Percentiles rank a stretch among this genome's conserved stretches.
Evolutionary conservation across 768 basidiomycete genomes (phyloP).

Genomic region (Rossbeevera mucosa): DNA sequence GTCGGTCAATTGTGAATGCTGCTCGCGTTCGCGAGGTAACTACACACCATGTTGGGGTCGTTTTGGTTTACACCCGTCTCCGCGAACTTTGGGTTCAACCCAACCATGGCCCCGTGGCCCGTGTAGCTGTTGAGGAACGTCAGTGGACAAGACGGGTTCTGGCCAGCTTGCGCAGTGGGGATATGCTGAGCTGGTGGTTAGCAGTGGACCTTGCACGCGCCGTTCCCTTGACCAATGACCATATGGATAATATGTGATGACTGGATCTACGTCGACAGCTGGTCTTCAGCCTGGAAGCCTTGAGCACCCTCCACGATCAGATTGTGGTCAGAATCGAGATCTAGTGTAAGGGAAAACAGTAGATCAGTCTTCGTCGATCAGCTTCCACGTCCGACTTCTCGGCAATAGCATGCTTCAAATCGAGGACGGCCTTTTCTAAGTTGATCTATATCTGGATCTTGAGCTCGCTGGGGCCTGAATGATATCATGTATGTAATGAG

Average conservation of each 20-base stretch:
- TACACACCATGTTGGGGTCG: conserved; percentile 87
- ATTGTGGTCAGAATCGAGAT: not conserved
- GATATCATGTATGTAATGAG: no score
- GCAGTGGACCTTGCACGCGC: conserved; percentile 42
- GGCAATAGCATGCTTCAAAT: conserved; percentile 89
- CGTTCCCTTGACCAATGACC: conserved; percentile 94
- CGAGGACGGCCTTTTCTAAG: conserved; percentile 78
- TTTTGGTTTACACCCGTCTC: conserved; percentile 87
- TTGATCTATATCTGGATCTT: conserved; percentile 85
- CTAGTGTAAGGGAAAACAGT: conserved; percentile 41
- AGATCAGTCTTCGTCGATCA: conserved; percentile 87
- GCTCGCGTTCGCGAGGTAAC: conserved; percentile 2
- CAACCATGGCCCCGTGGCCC: conserved; percentile 77
- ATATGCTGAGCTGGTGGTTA: conserved; percentile 39
- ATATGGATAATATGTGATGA: conserved; percentile 86
- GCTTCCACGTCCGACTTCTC: conserved; percentile 81
- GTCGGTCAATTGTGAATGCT: not conserved
- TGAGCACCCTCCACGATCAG: conserved; percentile 61
- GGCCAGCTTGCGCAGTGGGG: conserved; percentile 87
- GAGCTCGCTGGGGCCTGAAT: conserved; percentile 79
- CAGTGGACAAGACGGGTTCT: conserved; percentile 83
- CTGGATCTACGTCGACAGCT: conserved; percentile 78
- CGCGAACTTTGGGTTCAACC: conserved; percentile 89
- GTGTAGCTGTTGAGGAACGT: conserved; percentile 75
- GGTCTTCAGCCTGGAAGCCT: conserved; percentile 79